Conservation (phyloP, 169 alveolate species). For the Plasmodium berghei region DNA sequence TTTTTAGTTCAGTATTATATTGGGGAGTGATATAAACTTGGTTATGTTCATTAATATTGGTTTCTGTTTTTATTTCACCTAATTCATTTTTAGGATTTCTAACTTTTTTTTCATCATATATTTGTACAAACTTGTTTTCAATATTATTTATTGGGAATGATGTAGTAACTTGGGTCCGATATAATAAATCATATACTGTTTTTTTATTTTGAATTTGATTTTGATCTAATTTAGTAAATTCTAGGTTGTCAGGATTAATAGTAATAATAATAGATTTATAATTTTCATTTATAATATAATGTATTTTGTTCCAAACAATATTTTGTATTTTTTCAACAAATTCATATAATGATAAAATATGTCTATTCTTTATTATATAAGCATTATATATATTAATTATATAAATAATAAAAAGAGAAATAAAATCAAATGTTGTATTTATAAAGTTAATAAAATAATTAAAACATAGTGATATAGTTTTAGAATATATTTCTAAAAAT, state of each 20-base stretch:
- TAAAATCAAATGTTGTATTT: conserved; percentile 32
- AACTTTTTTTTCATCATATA: too few relatives aligned
- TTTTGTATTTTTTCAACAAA: conserved; percentile 30
- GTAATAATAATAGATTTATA: neutral
- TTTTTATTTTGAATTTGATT: neutral
- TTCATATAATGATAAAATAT: conserved; percentile 18
- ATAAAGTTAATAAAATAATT: conserved; percentile 36
- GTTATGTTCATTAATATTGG: too few relatives aligned
- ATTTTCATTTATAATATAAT: conserved; percentile 27
- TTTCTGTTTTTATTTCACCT: too few relatives aligned
- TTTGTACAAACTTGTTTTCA: neutral
- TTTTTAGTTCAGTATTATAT: too few relatives aligned
- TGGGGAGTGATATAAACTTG: too few relatives aligned
- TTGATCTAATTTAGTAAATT: neutral
- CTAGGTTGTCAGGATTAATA: too few relatives aligned
- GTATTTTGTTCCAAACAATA: conserved; percentile 34
- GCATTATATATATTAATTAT: conserved; percentile 38
- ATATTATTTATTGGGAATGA: neutral
- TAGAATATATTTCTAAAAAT: conserved; percentile 43
- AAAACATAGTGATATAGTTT: conserved; percentile 39
- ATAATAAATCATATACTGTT: neutral
- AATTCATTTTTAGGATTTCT: too few relatives aligned
- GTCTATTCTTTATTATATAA: conserved; percentile 6
- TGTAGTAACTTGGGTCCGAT: too few relatives aligned
- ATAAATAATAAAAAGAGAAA: conserved; percentile 39